A percentile compares a stretch with the other conserved stretches of the same genome.
Conservation (phyloP, 345 rosid genomes). For the Gossypium raimondii region DNA sequence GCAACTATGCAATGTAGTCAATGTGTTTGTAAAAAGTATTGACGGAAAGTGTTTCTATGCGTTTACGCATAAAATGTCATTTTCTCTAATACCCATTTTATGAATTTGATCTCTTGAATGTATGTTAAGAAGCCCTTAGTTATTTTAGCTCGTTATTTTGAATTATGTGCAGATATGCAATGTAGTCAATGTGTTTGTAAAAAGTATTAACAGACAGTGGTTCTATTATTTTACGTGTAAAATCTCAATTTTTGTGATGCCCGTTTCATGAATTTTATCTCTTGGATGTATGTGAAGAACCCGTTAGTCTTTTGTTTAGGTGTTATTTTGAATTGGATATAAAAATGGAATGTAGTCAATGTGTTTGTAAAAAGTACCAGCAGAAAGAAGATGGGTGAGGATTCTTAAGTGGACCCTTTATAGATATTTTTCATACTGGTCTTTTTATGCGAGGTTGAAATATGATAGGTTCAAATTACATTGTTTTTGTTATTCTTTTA, state of each 20-base stretch:
- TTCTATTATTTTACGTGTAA: neutral
- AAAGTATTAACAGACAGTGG: neutral
- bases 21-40: too few species aligned
- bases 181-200: neutral
- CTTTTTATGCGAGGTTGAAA: neutral
- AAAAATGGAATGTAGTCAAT: neutral
- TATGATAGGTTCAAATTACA: neutral
- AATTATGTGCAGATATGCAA: neutral
- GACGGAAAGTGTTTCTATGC: too few species aligned
- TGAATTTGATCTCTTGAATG: neutral
- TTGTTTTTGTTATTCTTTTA: neutral
- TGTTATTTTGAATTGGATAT: neutral
- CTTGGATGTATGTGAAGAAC: neutral
- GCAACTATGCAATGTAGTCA: too few species aligned
- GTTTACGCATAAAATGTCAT: too few species aligned
- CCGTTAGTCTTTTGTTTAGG: neutral
- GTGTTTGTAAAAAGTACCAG: constrained; percentile 3
- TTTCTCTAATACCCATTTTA: neutral
- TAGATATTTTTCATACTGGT: neutral
- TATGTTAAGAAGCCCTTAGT: neutral
- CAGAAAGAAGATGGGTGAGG: neutral
- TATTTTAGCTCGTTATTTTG: neutral
- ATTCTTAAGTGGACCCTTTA: neutral
- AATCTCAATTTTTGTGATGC: neutral
- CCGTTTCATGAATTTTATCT: neutral